phyloP scores from a whole-genome alignment of 1,284 basidiomycete genomes.

The Chiua sp. region DNA sequence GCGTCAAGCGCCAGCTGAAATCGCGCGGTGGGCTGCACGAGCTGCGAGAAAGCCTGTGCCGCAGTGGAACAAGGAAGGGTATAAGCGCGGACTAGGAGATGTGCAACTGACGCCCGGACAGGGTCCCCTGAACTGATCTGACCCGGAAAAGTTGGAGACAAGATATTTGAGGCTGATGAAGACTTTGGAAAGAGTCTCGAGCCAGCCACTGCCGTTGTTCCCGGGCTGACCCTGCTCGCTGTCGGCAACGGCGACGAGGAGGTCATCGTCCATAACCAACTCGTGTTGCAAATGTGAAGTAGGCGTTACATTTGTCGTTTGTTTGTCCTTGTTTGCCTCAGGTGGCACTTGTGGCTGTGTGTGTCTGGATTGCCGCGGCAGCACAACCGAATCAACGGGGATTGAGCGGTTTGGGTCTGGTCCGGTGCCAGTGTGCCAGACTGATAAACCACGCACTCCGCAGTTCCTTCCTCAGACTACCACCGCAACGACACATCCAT shows the following conservation, averaged over 20 bases:
- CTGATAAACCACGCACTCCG: constrained; percentile 1
- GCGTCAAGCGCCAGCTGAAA: constrained; percentile 81
- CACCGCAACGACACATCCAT: constrained; percentile 14
- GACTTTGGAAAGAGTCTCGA: constrained; percentile 39
- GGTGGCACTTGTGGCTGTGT: constrained; percentile 27
- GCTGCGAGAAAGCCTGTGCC: constrained; percentile 70
- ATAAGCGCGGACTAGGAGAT: constrained; percentile 66
- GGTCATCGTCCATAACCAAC: constrained; percentile 38
- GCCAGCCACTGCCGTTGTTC: constrained; percentile 30
- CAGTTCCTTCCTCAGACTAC: constrained; percentile 1
- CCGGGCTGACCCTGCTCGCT: constrained; percentile 36
- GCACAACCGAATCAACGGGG: too few species aligned
- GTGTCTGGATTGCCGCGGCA: too few species aligned
- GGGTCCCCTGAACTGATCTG: constrained; percentile 43
- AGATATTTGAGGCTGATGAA: constrained; percentile 24
- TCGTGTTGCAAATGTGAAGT: background rate
- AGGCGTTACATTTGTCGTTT: constrained; percentile 3
- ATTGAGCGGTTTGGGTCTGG: background rate
- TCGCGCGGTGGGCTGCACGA: constrained; percentile 70
- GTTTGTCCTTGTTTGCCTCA: constrained; percentile 22
- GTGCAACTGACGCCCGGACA: constrained; percentile 57
- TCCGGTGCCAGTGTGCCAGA: background rate
- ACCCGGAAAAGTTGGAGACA: constrained; percentile 34
- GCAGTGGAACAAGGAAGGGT: constrained; percentile 74
- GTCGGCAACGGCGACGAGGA: constrained; percentile 38